These are phyloP conservation scores for Myriosclerotinia curreyana DNA, from an alignment of 2,329 filamentous ascomycete genomes.

Conservation along the genomic window DNA sequence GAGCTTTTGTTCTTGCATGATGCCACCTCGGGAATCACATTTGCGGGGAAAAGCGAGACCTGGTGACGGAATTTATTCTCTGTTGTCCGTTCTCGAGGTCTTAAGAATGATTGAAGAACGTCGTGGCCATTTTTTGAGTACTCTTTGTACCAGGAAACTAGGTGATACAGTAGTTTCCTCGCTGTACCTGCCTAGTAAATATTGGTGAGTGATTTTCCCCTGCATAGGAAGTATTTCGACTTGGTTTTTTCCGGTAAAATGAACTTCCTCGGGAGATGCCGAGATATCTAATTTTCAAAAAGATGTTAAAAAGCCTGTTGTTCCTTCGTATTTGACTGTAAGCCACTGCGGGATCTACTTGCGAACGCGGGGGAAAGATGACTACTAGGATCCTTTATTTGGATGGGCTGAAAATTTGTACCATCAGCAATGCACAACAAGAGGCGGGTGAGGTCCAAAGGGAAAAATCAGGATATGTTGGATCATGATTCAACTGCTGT, in stretches of 20 bases:
- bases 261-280: background rate
- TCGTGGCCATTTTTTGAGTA: conserved; percentile 1
- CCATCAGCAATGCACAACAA: conserved; percentile 4
- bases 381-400: conserved; percentile 1
- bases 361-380: conserved; percentile 20
- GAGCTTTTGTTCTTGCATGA: conserved; percentile 9
- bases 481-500: conserved; percentile 12
- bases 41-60: conserved; percentile 15
- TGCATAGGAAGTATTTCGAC: conserved; percentile 10
- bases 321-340: conserved; percentile 7
- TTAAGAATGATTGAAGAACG: conserved; percentile 5
- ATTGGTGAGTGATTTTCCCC: background rate
- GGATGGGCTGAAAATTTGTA: conserved; percentile 13
- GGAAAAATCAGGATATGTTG: conserved; percentile 10
- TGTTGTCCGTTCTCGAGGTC: conserved; percentile 15
- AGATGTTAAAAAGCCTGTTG: background rate
- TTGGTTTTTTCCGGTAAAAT: background rate
- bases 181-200: background rate
- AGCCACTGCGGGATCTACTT: conserved; percentile 5
- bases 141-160: background rate
- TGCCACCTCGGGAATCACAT: conserved; percentile 19
- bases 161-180: background rate
- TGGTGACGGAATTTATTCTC: conserved; percentile 17
- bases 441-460: conserved; percentile 9
- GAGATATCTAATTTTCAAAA: background rate